A percentile compares a stretch with the other conserved stretches of the same genome.
Conservation (phyloP, 2,329 filamentous ascomycete genomes). For the Aspergillus glaucus region DNA sequence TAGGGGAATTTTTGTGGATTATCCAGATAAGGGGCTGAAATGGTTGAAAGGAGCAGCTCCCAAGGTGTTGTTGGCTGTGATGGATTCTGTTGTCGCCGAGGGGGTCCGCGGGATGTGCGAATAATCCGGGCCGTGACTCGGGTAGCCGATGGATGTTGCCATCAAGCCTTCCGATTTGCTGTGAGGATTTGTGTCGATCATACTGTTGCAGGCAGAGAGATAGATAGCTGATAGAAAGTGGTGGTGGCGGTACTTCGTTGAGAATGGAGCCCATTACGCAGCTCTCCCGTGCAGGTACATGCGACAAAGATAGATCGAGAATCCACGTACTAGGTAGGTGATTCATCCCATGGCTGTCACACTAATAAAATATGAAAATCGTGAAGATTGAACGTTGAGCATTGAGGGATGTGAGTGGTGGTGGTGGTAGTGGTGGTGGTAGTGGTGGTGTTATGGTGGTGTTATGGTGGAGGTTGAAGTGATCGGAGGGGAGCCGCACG, state of each 20-base stretch:
- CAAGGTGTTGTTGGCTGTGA: no score
- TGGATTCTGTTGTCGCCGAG: not conserved
- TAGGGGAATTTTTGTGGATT: not conserved
- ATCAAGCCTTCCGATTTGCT: not conserved
- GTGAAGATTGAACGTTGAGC: no score
- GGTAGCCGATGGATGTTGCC: not conserved
- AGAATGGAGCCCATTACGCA: not conserved
- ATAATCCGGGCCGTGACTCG: not conserved
- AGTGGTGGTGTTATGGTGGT: not conserved
- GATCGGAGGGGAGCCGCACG: not conserved
- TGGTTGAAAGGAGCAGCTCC: no score
- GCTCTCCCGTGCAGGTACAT: not conserved
- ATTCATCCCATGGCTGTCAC: no score
- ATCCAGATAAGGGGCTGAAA: no score
- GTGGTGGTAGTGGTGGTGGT: not conserved
- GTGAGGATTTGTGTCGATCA: not conserved
- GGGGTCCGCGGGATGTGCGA: not conserved
- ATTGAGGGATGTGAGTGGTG: not conserved
- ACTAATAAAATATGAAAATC: no score
- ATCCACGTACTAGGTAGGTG: no score
- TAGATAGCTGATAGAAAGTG: not conserved
- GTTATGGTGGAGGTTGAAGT: not conserved
- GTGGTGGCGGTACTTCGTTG: not conserved
- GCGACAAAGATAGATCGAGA: no score
- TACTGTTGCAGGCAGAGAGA: not conserved